Percentiles rank a stretch among this genome's conserved stretches.
Conservation (phyloP, 1,139 yeast genomes). For the Nakaseomyces uthaithaninus region DNA sequence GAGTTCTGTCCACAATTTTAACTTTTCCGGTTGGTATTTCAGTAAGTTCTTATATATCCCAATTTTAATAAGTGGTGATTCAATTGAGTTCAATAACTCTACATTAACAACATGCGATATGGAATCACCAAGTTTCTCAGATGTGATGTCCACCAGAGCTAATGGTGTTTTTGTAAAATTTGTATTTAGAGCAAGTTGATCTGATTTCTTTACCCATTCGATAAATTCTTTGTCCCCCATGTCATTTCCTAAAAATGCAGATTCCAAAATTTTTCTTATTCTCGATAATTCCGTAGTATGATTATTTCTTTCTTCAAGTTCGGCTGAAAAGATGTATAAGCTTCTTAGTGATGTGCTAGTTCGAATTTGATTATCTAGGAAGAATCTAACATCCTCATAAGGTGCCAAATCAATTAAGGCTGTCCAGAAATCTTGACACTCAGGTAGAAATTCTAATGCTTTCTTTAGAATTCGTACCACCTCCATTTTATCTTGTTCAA, state of each 20-base stretch:
- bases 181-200: constrained; percentile 32
- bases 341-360: constrained; percentile 42
- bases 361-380: constrained; percentile 55
- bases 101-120: neutral
- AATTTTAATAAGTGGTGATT: neutral
- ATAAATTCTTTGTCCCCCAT: constrained; percentile 13
- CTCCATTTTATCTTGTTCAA: constrained; percentile 43
- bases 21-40: constrained; percentile 41
- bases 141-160: constrained; percentile 25
- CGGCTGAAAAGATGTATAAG: constrained; percentile 66
- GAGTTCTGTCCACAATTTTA: constrained; percentile 49
- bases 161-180: constrained; percentile 21
- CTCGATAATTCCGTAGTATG: constrained; percentile 34
- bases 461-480: constrained; percentile 49
- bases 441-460: constrained; percentile 65
- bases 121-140: constrained; percentile 16
- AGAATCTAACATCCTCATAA: constrained; percentile 41
- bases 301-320: constrained; percentile 54
- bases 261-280: neutral
- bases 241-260: neutral
- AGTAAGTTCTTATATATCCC: constrained; percentile 21
- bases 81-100: neutral
- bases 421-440: constrained; percentile 59
- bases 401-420: constrained; percentile 39
- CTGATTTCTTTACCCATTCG: constrained; percentile 46